phyloP scores from a whole-genome alignment of 2,329 filamentous ascomycete species.

The Fusarium phyllophilum region DNA sequence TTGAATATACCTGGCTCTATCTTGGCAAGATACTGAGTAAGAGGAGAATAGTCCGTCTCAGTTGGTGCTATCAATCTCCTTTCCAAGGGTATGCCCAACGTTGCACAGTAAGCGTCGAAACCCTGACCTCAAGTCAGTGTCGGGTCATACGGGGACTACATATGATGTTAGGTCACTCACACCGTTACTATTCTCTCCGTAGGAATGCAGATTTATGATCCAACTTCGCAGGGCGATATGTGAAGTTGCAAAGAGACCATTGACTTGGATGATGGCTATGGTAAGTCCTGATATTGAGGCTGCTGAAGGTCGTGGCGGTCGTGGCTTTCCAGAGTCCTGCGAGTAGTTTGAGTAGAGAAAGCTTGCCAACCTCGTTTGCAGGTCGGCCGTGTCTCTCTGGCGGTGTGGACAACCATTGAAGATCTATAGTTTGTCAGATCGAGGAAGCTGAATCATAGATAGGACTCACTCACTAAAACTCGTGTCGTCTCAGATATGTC shows the following conservation, averaged over 20 bases:
- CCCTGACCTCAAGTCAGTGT: rapidly evolving
- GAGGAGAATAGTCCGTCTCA: not conserved
- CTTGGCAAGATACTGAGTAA: not conserved
- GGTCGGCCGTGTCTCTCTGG: rapidly evolving
- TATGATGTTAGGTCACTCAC: rapidly evolving
- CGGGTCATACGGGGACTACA: rapidly evolving
- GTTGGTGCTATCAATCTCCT: not conserved
- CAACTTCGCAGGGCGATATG: rapidly evolving
- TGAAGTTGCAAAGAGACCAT: not conserved
- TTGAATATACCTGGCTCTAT: not conserved
- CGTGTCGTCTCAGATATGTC: conserved; percentile 1
- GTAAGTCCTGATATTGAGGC: not conserved
- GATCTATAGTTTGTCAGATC: not conserved
- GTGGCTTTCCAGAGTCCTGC: rapidly evolving
- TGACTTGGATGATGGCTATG: not conserved
- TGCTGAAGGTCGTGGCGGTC: rapidly evolving
- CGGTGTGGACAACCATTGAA: not conserved
- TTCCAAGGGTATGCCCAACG: not conserved
- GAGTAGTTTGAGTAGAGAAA: not conserved
- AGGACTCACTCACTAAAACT: not conserved
- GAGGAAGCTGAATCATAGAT: rapidly evolving
- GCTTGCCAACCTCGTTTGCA: not conserved
- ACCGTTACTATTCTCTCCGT: rapidly evolving
- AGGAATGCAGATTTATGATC: not conserved
- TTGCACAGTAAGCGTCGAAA: not conserved